phyloP scores from a whole-genome alignment of 257 asterid genomes.

The Solanum bulbocastanum region DNA sequence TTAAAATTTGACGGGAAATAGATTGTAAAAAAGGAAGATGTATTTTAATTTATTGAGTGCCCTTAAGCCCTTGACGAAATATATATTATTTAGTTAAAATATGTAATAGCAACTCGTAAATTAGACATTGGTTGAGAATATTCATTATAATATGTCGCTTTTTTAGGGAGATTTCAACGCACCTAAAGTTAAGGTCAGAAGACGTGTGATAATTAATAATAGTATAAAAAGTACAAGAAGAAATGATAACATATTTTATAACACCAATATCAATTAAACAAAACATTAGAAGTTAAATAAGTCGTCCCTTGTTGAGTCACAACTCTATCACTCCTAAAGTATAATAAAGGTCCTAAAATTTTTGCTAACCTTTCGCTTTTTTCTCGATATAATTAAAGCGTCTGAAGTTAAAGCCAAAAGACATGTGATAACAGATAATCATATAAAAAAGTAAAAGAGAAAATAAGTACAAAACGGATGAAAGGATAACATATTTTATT shows the following conservation, averaged over 20 bases:
- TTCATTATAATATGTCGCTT: not conserved
- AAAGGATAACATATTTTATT: not conserved
- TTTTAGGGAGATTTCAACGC: not conserved
- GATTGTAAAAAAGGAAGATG: not conserved
- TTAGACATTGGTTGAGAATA: not conserved
- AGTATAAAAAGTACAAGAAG: not conserved
- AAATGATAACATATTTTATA: not conserved
- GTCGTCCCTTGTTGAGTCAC: not conserved
- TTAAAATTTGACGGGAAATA: not conserved
- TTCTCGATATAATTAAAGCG: no score
- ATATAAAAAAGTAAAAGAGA: not conserved
- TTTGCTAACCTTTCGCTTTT: not conserved
- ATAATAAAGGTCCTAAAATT: not conserved
- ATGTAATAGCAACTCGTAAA: not conserved
- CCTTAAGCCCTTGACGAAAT: not conserved
- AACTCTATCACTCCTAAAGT: not conserved
- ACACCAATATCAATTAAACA: not conserved
- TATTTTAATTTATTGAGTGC: not conserved
- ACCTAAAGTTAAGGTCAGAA: not conserved
- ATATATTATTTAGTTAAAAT: not conserved
- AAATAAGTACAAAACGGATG: not conserved
- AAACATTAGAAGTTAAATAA: not conserved
- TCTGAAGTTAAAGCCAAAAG: not conserved
- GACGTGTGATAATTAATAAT: not conserved
- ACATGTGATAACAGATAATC: not conserved